A percentile compares a stretch with the other conserved stretches of the same genome.
These are phyloP conservation scores for Chimonanthus salicifolius DNA, from an alignment of 164 flowering plant genomes.

Conservation along the genomic window DNA sequence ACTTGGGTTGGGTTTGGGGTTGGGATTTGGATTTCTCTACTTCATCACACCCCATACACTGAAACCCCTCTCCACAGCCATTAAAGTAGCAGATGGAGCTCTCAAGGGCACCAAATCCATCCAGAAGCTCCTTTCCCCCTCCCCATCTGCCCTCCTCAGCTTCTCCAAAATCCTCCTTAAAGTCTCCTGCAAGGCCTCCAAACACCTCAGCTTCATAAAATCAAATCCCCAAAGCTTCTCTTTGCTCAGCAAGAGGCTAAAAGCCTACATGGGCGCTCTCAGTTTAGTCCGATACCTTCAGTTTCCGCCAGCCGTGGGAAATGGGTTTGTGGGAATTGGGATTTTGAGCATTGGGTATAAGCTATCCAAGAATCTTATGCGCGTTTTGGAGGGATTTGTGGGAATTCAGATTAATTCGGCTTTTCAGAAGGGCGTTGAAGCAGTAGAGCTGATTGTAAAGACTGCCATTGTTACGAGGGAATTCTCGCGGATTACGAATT, in stretches of 20 bases:
- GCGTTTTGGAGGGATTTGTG: conserved; percentile 15
- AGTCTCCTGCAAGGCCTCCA: conserved; percentile 6
- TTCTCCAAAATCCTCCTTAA: conserved; percentile 10
- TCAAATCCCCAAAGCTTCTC: neutral
- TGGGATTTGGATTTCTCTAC: conserved; percentile 5
- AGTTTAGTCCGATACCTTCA: conserved; percentile 11
- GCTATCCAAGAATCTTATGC: conserved; percentile 10
- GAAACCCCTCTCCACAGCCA: conserved; percentile 11
- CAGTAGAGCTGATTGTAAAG: conserved; percentile 10
- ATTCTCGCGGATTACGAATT: conserved; percentile 3
- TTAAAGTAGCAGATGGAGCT: conserved; percentile 12
- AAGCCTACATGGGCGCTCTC: conserved; percentile 6
- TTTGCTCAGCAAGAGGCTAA: conserved; percentile 3
- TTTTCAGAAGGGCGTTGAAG: conserved; percentile 4
- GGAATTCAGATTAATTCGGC: conserved; percentile 11
- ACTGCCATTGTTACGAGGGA: conserved; percentile 6
- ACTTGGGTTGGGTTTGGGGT: conserved; percentile 11
- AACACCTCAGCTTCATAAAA: conserved; percentile 4
- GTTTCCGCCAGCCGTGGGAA: neutral
- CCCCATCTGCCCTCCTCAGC: conserved; percentile 1
- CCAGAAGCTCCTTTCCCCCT: conserved; percentile 6
- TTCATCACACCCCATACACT: conserved; percentile 3
- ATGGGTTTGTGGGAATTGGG: conserved; percentile 9
- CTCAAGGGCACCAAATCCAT: conserved; percentile 10
- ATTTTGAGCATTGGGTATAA: conserved; percentile 14